Evolutionary conservation across 495 filamentous ascomycete genomes (phyloP), one percentile per base, ranked within the genome.

Genomic region (Aspergillus olivimuriae): DNA sequence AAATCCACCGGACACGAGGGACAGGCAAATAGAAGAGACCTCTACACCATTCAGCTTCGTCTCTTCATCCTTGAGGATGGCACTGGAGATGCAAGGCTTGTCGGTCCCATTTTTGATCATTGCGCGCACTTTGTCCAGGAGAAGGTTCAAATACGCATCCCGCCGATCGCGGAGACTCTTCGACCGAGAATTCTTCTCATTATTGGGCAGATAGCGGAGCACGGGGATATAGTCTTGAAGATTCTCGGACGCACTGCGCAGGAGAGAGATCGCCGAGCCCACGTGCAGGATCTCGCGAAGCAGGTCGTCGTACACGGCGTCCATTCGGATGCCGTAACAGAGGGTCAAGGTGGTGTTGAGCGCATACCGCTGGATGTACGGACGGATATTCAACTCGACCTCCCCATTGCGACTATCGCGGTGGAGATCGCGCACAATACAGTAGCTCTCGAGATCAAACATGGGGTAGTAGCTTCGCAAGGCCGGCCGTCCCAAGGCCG

Each of bases 271-370:
- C 2, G 67, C 68, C 1, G 65, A 72, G 9, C 70, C 73, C 8
- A 75, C 73, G 30, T 73, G 44, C 0, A 74, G 63, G 21, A 77
- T 74, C 52, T 77, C 72, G 5, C 65, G 63, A 1, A 77, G 50
- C 0, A 76, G 57, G 0, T 63, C 63, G 38, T 76, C 73, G 44
- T 69, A 70, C 1, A 74, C 66, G 4, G 54, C 63, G 33, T 74
- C 72, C 65, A 77, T 75, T n/a, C 73, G 69, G 24, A 75, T 72
- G 1, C 74, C 74, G 36, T 76, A 77, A 58, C 71, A 75, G 7
- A 76, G 60, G 0, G 72, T 77, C 18, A 77, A 44, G 0, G 66
- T 74, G 0, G 70, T 74, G 42, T 76, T 77, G 11, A 77, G 57
- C 3, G 72, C 72, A 43, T 67, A 71, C 4, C 72, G 62, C 44